Base-by-base conservation (phyloP, 176 grass and related monocot genomes). In the Triticum monococcum region DNA sequence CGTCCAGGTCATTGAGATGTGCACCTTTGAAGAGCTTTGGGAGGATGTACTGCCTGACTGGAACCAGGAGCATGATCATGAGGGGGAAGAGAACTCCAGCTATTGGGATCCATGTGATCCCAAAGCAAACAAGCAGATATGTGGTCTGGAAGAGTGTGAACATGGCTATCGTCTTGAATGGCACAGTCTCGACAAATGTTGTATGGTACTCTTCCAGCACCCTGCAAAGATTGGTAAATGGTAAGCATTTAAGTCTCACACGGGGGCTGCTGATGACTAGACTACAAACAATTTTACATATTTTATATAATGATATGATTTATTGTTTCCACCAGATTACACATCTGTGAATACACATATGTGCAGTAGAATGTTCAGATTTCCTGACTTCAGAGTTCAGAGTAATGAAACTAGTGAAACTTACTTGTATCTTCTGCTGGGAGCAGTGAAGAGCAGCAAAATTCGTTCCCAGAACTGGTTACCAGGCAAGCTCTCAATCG, bases 381-480 rank as follows among this genome's bases (percentile, higher is more conserved):
- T 9, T 37, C 45, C 5, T 10, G n/a, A 74, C 67, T 12, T 24
- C 9, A 32, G 13, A 64, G 7, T 12, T 24, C 9, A 32, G 13
- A 64, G 7, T 77, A 82, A 38, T 71, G 5, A 73, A 32, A 40
- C 59, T 25, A 78, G 32, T 64, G 23, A 74, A 85, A 76, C 91
- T 87, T 86, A 99, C 97, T 99, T 99, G 86, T 94, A 99, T 94
- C 97, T 92, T 82, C 94, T 94, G 67, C 92, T 90, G 10, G 97
- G 97, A 81, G 97, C 94, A 84, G 97, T 99, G 89, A 99, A 95
- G 43, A 97, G 87, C 50, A 99, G 89, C 48, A 99, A 87, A 48
- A 99, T 97, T 76, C 97, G 84, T 63, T 99, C 97, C 97, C 97
- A 99, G 73, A 99, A 99, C 73, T 99, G 97, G 52, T 99, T 99